Conservation (phyloP, 2,329 filamentous ascomycete genomes). For the Venturiaceae sp. region DNA sequence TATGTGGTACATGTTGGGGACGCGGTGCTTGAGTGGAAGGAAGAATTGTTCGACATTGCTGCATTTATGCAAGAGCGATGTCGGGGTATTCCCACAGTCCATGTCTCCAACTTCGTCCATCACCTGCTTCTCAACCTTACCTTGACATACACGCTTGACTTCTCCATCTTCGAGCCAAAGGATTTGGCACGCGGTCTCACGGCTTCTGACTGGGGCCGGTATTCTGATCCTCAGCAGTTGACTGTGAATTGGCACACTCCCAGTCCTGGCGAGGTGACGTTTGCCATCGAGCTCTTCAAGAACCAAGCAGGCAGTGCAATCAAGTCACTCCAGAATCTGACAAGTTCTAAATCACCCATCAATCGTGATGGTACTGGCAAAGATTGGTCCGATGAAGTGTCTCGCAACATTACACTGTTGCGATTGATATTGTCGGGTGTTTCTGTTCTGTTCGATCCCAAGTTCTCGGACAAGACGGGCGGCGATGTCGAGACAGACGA, state of each 20-base stretch:
- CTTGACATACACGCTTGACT: slow-evolving; percentile 86
- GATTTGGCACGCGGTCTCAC: slow-evolving; percentile 62
- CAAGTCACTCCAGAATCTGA: slow-evolving; percentile 66
- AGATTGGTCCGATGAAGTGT: slow-evolving; percentile 97
- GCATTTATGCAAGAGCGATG: slow-evolving; percentile 96
- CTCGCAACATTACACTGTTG: slow-evolving; percentile 77
- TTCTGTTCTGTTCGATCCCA: slow-evolving; percentile 76
- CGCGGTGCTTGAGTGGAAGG: slow-evolving; percentile 79
- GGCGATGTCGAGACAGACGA: slow-evolving; percentile 28
- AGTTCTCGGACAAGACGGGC: neutral
- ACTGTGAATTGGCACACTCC: slow-evolving; percentile 90
- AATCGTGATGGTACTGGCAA: slow-evolving; percentile 93
- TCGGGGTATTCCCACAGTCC: slow-evolving; percentile 84
- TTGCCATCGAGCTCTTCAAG: slow-evolving; percentile 82
- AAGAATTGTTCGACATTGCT: slow-evolving; percentile 83
- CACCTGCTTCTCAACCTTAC: slow-evolving; percentile 92
- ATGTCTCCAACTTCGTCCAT: slow-evolving; percentile 96
- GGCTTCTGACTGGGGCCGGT: slow-evolving; percentile 74
- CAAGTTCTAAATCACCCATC: slow-evolving; percentile 68
- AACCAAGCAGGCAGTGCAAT: slow-evolving; percentile 72
- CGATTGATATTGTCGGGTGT: slow-evolving; percentile 85
- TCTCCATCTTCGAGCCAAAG: slow-evolving; percentile 74
- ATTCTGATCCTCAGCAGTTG: slow-evolving; percentile 63
- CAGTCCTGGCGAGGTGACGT: slow-evolving; percentile 67
- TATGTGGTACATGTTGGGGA: slow-evolving; percentile 91